Conservation (phyloP, 331 rosid genomes). For the Quercus tomentella region DNA sequence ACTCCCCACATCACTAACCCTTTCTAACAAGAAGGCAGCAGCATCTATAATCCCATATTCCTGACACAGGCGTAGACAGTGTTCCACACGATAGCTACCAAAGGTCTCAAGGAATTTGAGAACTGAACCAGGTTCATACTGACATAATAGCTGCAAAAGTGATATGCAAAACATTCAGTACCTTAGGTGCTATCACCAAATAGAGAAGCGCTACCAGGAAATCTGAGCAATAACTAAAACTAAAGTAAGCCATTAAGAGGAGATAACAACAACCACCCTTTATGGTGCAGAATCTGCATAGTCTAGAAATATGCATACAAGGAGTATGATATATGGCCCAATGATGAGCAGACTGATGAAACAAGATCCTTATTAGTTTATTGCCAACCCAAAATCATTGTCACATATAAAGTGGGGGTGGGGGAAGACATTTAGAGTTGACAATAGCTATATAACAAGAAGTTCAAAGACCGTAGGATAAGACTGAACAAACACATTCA, state of each 20-base stretch:
- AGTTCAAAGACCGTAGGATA: background rate
- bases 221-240: background rate
- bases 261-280: background rate
- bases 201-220: background rate
- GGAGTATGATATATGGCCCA: background rate
- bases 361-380: background rate
- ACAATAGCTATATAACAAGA: background rate
- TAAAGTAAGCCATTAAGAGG: background rate
- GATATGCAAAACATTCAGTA: conserved; percentile 8
- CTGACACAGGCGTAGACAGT: conserved; percentile 86
- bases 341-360: background rate
- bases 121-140: conserved; percentile 75
- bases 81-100: conserved; percentile 91
- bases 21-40: conserved; percentile 89
- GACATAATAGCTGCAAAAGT: conserved; percentile 78
- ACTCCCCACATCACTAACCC: conserved; percentile 92
- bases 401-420: background rate
- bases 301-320: background rate
- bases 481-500: background rate
- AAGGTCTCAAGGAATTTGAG: conserved; percentile 88
- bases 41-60: conserved; percentile 84
- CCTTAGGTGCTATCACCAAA: background rate
- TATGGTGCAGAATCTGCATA: background rate
- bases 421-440: background rate
- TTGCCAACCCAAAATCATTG: background rate